Conservation (phyloP, 495 filamentous ascomycete genomes). For the Penicillium antarcticum region DNA sequence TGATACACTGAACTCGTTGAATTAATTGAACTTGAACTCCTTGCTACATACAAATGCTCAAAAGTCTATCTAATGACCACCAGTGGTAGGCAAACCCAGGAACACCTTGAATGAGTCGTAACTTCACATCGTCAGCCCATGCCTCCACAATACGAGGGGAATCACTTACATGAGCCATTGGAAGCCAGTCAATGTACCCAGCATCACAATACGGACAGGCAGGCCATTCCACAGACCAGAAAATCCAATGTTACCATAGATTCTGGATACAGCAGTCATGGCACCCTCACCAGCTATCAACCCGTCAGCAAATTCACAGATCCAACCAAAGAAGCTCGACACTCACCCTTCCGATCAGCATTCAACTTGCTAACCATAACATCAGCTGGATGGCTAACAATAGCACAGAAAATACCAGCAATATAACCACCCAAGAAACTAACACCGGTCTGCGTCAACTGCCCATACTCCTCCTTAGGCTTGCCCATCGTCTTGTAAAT, state of each 20-base stretch:
- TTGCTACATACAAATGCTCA: not conserved
- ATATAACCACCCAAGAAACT: slow-evolving; percentile 70
- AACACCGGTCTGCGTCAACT: slow-evolving; percentile 64
- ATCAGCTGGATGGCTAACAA: slow-evolving; percentile 63
- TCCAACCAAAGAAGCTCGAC: not conserved
- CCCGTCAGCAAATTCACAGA: slow-evolving; percentile 4
- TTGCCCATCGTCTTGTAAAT: slow-evolving; percentile 63
- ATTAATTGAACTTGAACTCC: slow-evolving; percentile 1
- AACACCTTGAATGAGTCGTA: slow-evolving; percentile 78
- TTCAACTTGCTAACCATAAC: slow-evolving; percentile 74
- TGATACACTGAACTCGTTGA: not conserved
- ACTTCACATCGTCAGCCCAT: slow-evolving; percentile 22
- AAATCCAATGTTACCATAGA: slow-evolving; percentile 74
- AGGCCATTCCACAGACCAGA: slow-evolving; percentile 67
- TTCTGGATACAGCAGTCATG: slow-evolving; percentile 57
- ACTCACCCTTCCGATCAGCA: slow-evolving; percentile 58
- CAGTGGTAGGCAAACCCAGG: slow-evolving; percentile 65
- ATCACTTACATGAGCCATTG: slow-evolving; percentile 65
- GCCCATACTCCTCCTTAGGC: slow-evolving; percentile 61
- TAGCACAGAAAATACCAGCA: slow-evolving; percentile 66
- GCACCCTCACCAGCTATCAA: slow-evolving; percentile 58
- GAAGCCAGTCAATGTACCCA: slow-evolving; percentile 65
- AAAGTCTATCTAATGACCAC: slow-evolving; percentile 45
- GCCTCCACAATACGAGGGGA: not conserved
- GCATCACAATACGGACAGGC: slow-evolving; percentile 62